These are phyloP conservation scores for Kwoniella sp. DNA, from an alignment of 768 basidiomycete species.

Conservation along the genomic window DNA sequence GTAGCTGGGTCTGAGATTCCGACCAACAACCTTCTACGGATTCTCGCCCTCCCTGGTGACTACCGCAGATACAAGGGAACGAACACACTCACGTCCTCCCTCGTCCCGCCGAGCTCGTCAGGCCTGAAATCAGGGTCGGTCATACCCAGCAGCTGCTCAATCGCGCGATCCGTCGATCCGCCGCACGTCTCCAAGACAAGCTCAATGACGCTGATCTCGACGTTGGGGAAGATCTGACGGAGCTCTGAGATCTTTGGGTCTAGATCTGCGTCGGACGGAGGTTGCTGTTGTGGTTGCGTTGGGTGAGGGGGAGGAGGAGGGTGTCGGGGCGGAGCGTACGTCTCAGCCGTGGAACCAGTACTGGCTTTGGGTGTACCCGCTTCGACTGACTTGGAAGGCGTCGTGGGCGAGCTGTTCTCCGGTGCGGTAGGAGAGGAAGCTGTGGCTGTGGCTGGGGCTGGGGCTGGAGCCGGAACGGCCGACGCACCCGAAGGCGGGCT, in stretches of 20 bases:
- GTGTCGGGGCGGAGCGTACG: not conserved
- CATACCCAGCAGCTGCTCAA: constrained; percentile 54
- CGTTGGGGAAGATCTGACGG: constrained; percentile 51
- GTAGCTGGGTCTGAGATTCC: too few relatives aligned
- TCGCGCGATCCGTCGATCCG: constrained; percentile 50
- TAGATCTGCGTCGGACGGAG: constrained; percentile 6
- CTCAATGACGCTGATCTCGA: constrained; percentile 52
- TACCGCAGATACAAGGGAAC: not conserved
- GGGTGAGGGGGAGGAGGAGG: constrained; percentile 7
- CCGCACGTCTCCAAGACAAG: constrained; percentile 51
- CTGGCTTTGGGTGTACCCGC: not conserved
- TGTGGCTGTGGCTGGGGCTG: not conserved
- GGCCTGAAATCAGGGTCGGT: constrained; percentile 55
- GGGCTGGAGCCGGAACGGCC: too few relatives aligned
- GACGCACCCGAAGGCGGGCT: too few relatives aligned
- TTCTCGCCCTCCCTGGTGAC: too few relatives aligned
- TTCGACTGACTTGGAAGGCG: too few relatives aligned
- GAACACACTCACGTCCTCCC: constrained; percentile 45
- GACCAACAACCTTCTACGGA: too few relatives aligned
- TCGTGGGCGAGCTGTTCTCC: too few relatives aligned
- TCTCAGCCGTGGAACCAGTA: not conserved
- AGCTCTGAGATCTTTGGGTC: constrained; percentile 43
- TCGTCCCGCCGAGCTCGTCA: constrained; percentile 32
- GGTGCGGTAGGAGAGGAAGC: constrained; percentile 2
- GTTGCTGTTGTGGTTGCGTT: not conserved